These are phyloP conservation scores for Kwoniella dendrophila DNA, from an alignment of 768 basidiomycete species.

Conservation along the genomic window DNA sequence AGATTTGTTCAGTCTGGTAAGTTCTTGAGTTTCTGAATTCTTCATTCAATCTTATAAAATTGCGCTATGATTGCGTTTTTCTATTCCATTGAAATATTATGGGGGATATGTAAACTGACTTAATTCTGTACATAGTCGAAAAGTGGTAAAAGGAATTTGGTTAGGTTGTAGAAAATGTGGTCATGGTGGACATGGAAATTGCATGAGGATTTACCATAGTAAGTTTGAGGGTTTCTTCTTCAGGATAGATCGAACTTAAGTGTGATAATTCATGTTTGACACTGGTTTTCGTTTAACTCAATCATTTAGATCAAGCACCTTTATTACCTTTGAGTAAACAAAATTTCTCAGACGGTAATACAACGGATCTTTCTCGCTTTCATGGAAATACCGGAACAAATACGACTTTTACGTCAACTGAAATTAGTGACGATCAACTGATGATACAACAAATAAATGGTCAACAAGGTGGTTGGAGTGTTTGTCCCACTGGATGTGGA, in stretches of 20 bases:
- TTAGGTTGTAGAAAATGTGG: slow-evolving; percentile 43
- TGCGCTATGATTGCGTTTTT: not conserved
- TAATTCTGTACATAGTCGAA: slow-evolving; percentile 21
- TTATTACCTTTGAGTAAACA: not conserved
- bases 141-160: slow-evolving; percentile 37
- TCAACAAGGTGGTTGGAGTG: slow-evolving; percentile 24
- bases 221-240: slow-evolving; percentile 13
- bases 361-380: not conserved
- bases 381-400: slow-evolving; percentile 3
- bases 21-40: slow-evolving; percentile 2
- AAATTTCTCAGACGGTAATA: not conserved
- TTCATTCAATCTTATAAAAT: not conserved
- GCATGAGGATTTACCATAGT: slow-evolving; percentile 44
- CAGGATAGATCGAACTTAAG: not conserved
- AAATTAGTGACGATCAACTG: not conserved
- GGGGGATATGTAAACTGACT: not conserved
- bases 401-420: not conserved
- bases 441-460: not conserved
- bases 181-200: slow-evolving; percentile 47
- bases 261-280: not conserved
- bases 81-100: not conserved
- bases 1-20: slow-evolving; percentile 41
- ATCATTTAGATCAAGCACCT: slow-evolving; percentile 13
- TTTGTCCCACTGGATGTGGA: slow-evolving; percentile 48
- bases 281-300: not conserved